Conservation (phyloP, 805 yeast species). For the Yarrowia osloensis region DNA sequence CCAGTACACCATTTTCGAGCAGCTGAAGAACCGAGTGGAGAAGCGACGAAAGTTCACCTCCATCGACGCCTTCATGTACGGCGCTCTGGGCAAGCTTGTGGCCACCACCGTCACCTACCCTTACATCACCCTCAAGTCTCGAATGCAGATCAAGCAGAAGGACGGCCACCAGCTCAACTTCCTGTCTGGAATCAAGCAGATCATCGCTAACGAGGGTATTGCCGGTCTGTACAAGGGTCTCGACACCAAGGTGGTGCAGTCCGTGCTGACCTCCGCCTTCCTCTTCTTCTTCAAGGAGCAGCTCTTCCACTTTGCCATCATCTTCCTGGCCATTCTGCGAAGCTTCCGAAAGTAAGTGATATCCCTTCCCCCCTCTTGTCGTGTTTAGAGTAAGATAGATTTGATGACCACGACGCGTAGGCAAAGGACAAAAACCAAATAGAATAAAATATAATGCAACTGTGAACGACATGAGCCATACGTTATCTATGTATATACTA, state of each 20-base stretch:
- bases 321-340: constrained; percentile 51
- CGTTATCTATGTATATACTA: not conserved
- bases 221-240: constrained; percentile 81
- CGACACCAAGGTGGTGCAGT: constrained; percentile 74
- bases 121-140: constrained; percentile 79
- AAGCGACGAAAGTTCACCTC: constrained; percentile 61
- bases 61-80: constrained; percentile 76
- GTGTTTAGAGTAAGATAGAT: constrained; percentile 24
- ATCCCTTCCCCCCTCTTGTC: too few relatives aligned
- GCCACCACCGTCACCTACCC: constrained; percentile 94
- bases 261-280: constrained; percentile 86
- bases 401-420: not conserved
- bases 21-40: constrained; percentile 66
- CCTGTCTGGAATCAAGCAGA: constrained; percentile 51
- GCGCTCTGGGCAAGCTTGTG: constrained; percentile 84
- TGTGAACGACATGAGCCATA: not conserved
- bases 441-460: not conserved
- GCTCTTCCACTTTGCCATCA: constrained; percentile 61
- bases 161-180: constrained; percentile 38
- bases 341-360: constrained; percentile 31
- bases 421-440: not conserved
- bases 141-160: constrained; percentile 71
- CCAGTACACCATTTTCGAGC: constrained; percentile 91
- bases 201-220: constrained; percentile 69
- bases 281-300: constrained; percentile 89